Conservation (phyloP, 1,139 yeast species). For the Groenewaldozyma sp. region DNA sequence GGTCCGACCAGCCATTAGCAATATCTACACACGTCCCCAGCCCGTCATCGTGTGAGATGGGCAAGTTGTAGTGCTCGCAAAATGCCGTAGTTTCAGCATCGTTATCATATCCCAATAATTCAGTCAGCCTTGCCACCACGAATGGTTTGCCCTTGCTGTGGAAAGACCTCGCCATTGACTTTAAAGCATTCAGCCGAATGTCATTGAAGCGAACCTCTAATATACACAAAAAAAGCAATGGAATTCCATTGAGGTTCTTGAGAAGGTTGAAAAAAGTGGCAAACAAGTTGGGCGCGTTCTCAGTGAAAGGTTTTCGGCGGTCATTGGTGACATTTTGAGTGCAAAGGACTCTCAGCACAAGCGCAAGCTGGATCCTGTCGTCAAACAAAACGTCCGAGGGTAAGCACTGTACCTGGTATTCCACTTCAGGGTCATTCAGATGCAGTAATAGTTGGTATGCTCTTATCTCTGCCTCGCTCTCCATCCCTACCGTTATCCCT, state of each 20-base stretch:
- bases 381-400: constrained; percentile 51
- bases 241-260: constrained; percentile 42
- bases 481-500: constrained; percentile 55
- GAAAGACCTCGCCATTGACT: constrained; percentile 55
- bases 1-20: constrained; percentile 36
- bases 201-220: constrained; percentile 77
- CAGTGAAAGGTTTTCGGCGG: constrained; percentile 46
- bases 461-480: constrained; percentile 80
- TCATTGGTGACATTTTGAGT: constrained; percentile 54
- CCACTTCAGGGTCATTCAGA: constrained; percentile 76
- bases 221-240: constrained; percentile 64
- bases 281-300: constrained; percentile 57
- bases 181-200: constrained; percentile 65
- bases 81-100: constrained; percentile 45
- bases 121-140: constrained; percentile 38
- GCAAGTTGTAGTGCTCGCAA: constrained; percentile 55
- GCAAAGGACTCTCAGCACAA: constrained; percentile 55
- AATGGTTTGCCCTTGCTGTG: constrained; percentile 68
- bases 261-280: constrained; percentile 54
- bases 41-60: constrained; percentile 32
- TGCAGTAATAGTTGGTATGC: constrained; percentile 80
- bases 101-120: constrained; percentile 59
- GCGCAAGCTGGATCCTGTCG: constrained; percentile 57
- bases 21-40: constrained; percentile 46
- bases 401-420: constrained; percentile 49